Evolutionary conservation across 257 asterid genomes (phyloP), one percentile per base, ranked within the genome.

Genomic region (Salvia hispanica): DNA sequence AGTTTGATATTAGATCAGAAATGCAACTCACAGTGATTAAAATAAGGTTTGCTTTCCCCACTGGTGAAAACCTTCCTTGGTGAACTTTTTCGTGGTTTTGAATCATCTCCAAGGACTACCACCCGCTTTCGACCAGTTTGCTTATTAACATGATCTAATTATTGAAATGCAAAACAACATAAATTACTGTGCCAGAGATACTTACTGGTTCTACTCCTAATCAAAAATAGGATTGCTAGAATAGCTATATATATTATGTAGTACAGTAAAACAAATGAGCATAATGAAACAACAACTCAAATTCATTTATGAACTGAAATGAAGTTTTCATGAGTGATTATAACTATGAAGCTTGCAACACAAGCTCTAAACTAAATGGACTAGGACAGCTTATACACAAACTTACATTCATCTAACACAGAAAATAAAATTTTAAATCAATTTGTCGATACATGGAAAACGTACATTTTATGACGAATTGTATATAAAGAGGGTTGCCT

Each of bases 51-150:
- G 16, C 72, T 65, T 67, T 78, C 85, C 55, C 80, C 82, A 62
- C 61, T 53, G 42, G 71, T 37, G n/a, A 43, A 9, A 12, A 0
- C 60, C 77, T 64, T 84, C 84, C 40, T 63, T 64, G 71, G 78
- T 67, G 77, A 69, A 36, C 80, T 66, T 31, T 43, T 74, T 62
- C 33, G 65, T 31, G 84, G 78, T 60, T 59, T 85, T 11, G 81
- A 73, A 74, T 80, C 89, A 66, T 79, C 96, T 77, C 95, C 98
- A 66, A 89, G 91, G 65, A 84, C 91, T 50, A 76, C 91, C 81
- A 89, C 16, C 63, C 74, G 77, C 81, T 84, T 85, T 59, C 76
- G 54, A 63, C 74, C 54, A 46, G 62, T 58, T 74, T 75, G 81
- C 53, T 64, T 74, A n/a, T 62, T 69, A 28, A 31, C 76, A 16